Evolutionary conservation across 352 stramenopile genomes (phyloP).

Genomic region (Globisporangium echinulatum): DNA sequence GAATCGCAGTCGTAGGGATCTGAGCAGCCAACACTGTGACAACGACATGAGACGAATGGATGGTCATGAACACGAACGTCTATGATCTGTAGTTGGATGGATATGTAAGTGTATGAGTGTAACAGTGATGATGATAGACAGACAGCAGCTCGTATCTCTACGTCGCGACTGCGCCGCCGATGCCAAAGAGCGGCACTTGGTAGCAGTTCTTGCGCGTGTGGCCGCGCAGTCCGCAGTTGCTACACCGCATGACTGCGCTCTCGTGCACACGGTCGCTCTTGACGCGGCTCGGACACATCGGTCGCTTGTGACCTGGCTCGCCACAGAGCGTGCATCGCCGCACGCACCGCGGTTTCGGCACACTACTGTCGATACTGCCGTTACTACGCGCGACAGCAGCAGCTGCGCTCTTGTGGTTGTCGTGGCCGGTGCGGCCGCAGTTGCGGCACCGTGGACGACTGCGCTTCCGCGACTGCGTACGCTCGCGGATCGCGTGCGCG

Average conservation of each 20-base stretch:
- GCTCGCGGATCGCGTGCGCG: not conserved
- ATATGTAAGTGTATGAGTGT: not conserved
- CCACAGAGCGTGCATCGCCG: constrained; percentile 4
- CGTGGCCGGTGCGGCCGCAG: not conserved
- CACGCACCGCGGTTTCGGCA: not conserved
- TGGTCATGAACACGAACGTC: not conserved
- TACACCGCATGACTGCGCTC: constrained; percentile 1
- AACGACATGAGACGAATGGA: not conserved
- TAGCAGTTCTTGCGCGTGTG: constrained; percentile 4
- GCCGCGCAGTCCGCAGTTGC: constrained; percentile 6
- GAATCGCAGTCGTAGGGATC: too few species aligned
- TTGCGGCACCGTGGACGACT: not conserved
- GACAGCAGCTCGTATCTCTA: too few species aligned
- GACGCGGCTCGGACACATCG: not conserved
- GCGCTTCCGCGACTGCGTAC: not conserved
- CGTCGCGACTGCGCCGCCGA: not conserved
- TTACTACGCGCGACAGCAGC: too few species aligned
- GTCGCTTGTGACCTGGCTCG: not conserved
- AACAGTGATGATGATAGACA: not conserved
- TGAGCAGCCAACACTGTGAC: too few species aligned
- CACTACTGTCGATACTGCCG: not conserved
- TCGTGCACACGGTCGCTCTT: not conserved
- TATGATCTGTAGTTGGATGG: not conserved
- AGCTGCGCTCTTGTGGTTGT: not conserved
- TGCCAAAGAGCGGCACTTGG: not conserved